Conservation (phyloP, 805 yeast species). For the Clavispora santaluciae region DNA sequence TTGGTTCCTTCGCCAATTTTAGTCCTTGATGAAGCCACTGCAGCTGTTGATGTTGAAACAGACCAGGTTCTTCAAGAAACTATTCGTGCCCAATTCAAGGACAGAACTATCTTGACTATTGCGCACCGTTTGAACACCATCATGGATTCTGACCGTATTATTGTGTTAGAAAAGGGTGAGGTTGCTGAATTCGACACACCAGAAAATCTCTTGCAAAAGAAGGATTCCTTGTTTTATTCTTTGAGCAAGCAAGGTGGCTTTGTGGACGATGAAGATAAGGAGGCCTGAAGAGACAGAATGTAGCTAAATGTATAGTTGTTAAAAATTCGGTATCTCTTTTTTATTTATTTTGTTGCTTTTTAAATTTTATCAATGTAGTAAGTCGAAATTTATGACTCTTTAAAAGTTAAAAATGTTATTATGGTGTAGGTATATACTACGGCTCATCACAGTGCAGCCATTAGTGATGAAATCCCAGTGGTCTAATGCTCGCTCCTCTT, state of each 20-base stretch:
- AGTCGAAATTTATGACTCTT: no score
- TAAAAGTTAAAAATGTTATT: no score
- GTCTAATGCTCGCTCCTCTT: slow-evolving; percentile 58
- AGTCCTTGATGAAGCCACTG: slow-evolving; percentile 82
- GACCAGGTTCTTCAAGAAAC: slow-evolving; percentile 75
- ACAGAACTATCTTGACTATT: slow-evolving; percentile 75
- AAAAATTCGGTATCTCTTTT: neutral
- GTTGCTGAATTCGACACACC: slow-evolving; percentile 79
- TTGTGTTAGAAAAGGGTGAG: slow-evolving; percentile 70
- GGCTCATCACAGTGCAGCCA: neutral
- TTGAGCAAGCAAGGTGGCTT: slow-evolving; percentile 81
- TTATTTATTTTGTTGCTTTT: neutral
- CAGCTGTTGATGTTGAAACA: slow-evolving; percentile 84
- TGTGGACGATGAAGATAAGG: slow-evolving; percentile 17
- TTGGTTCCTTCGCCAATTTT: slow-evolving; percentile 55
- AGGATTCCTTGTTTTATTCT: slow-evolving; percentile 69
- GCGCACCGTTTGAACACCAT: slow-evolving; percentile 83
- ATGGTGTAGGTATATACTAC: no score
- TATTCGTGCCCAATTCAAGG: slow-evolving; percentile 66
- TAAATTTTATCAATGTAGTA: neutral
- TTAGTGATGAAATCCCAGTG: neutral
- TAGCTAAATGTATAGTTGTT: neutral
- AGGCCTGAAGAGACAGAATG: neutral
- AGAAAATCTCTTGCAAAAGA: slow-evolving; percentile 55
- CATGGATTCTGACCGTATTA: slow-evolving; percentile 72